Base-by-base conservation (phyloP, 345 rosid species). In the Rhodomyrtus tomentosa region DNA sequence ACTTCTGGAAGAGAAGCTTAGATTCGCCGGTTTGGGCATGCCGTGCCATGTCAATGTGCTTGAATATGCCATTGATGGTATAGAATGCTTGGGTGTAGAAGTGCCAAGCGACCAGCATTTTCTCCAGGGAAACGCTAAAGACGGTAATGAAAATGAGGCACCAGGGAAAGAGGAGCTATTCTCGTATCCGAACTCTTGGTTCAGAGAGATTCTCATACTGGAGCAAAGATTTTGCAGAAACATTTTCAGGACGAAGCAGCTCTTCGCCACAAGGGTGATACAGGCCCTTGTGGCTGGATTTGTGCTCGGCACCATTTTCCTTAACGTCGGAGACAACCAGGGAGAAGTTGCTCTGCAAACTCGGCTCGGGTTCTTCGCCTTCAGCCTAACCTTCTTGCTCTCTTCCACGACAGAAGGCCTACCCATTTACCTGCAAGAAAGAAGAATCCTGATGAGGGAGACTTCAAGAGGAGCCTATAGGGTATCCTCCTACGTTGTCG, bases 351-450 rank as follows among this genome's bases (percentile, higher is more conserved):
- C 90, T 25, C 56, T 94, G 42, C 96, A 93, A 86, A 89, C 95
- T 42, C 92, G 92, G 84, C 90, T 92, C 10, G 99, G 99, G 29
- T 94, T 95, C 82, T 96, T 96, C 38, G 99, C 95, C 62, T 96
- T 94, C 88, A 93, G 93, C 40, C 96, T 96, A 83, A 96, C 96
- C 49, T 94, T 96, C 94, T 76, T 96, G 86, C 90, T 96, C 14
- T 92, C 99, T 87, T 96, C 99, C 58, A 87, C 98, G 62, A 95
- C 99, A 59, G 99, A 96, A 89, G 99, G 94, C 58, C 92, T 96
- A 45, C 98, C 98, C 3, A 96, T 96, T 84, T 96, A 91, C 92
- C 88, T 96, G 85, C 95, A 94, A 87, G 99, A 96, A 85, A 84
- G 98, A 83, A 91, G 94, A 87, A 96, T 96, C 54, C 73, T 96